Conservation (phyloP, 2,329 filamentous ascomycete species). For the Zalaria sp. region DNA sequence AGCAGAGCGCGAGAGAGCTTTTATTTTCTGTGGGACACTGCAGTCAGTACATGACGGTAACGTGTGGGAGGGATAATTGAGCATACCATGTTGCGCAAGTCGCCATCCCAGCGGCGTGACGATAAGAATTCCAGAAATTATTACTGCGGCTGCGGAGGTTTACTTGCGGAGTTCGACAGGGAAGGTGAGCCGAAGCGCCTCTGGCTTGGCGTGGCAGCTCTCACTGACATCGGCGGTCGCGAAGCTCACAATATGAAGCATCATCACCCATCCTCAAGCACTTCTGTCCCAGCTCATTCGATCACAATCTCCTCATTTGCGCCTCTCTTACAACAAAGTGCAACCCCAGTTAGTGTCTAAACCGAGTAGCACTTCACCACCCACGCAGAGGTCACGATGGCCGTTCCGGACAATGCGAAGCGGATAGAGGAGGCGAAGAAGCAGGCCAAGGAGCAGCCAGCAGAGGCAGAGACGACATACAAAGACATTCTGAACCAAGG, state of each 20-base stretch:
- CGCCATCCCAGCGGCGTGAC: neutral
- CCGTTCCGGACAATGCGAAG: conserved; percentile 37
- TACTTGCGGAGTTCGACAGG: neutral
- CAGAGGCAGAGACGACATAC: conserved; percentile 76
- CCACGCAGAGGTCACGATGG: conserved; percentile 24
- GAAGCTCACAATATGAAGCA: neutral
- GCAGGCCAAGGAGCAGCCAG: conserved; percentile 64
- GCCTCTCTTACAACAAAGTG: no score
- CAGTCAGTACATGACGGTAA: neutral
- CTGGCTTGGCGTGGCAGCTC: neutral
- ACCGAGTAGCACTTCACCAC: no score
- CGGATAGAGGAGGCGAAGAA: conserved; percentile 82
- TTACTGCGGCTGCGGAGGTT: neutral
- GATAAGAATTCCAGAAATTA: neutral
- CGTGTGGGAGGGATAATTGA: neutral
- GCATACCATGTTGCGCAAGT: neutral
- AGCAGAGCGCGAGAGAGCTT: conserved; percentile 52
- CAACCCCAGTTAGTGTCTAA: no score
- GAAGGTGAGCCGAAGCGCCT: neutral
- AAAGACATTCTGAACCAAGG: conserved; percentile 79
- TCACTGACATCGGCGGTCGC: neutral
- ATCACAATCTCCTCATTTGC: no score
- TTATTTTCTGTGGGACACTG: conserved; percentile 37
- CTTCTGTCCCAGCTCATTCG: no score
- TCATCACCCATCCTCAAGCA: neutral